Evolutionary conservation across 768 basidiomycete species (phyloP), one percentile per base, ranked within the genome.

Genomic region (Amylocystis lapponica): DNA sequence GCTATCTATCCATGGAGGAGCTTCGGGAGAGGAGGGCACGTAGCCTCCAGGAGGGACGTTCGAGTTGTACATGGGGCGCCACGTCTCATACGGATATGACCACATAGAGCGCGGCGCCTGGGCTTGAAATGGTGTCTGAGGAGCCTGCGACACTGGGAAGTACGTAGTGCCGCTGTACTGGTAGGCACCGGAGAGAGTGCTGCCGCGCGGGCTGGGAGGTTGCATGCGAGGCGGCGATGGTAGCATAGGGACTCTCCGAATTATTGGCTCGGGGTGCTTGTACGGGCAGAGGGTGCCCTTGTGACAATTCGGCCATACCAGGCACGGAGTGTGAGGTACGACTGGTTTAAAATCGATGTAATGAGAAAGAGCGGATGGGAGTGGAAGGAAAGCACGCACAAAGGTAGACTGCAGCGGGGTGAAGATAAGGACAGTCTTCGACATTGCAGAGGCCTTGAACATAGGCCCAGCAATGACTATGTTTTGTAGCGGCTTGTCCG

Each of bases 401-500:
- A 31, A 61, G 48, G 31, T 56, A 43, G 33, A 56, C 52, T 16
- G 58, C 59, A 21, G 50, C 52, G 3, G 65, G 59, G 41, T 66
- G 66, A 21, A 61, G 56, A 44, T 62, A 61, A 20, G 48, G 64
- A 40, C 62, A 63, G 27, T 55, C 50, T 12, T 41, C 39, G 17
- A 58, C 50, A 26, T 56, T 46, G 43, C 60, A 66, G 35, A 53
- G 41, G 27, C 65, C 65, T 45, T 68, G 65, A 10, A 69, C 51
- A 44, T 58, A 66, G 2, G 65, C 61, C 66, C 66, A 69, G 43
- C 65, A 66, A 45, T 67, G 64, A 23, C 61, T 55, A 29, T 52
- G 56, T 42, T 55, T 66, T 36, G 51, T 54, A 34, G 58, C 53
- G 37, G 34, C 50, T 26, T 47, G 45, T 29, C 54, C 31, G 23